Evolutionary conservation across 2,329 filamentous ascomycete genomes (phyloP), one percentile per base, ranked within the genome.

Genomic region (Alternaria ventricosa): DNA sequence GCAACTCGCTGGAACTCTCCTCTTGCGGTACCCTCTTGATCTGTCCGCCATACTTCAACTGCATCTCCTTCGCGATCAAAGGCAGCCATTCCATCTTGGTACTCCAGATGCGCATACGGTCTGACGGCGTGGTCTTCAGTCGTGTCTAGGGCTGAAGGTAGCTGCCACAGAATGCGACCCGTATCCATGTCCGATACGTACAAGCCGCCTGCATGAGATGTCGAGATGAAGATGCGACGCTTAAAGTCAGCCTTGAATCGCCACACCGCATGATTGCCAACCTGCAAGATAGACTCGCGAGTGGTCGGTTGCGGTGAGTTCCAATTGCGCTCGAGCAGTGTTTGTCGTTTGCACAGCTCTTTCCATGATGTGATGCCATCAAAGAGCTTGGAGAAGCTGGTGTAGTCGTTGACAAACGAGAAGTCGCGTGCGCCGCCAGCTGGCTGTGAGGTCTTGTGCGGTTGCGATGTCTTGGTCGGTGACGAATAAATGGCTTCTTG

Each of bases 301-400:
- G 60, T 63, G 8, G 59, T 15, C 6, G 60, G 56, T 51, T 44
- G 56, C 12, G 49, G 18, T 20, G 44, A 30, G 8, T 22, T 36
- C 60, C 56, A 63, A 5, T 59, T 60, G 10, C 44, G 56, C 43
- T 27, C 44, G 6, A 63, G 56, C 25, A 63, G 27, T 6, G 49
- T 60, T 27, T 63, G 56, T 3, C 43, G 60, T 25, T 45, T 54
- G 33, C 60, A 63, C 1, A 63, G 27, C 2, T 63, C 55, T 28
- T 63, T 63, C 60, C 60, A 63, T 23, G 60, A 60, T 25, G 60
- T 30, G n/a, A 63, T 18, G 36, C 20, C 33, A 20, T 47, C 30
- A n/a, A 60, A 63, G 43, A 55, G 44, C 25, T 55, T 60, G 33
- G 60, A 63, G 27, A 63, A 63, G 50, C 60, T 63, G 25, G 60